phyloP scores from a whole-genome alignment of 495 filamentous ascomycete species.

The Cetradonia linearis region DNA sequence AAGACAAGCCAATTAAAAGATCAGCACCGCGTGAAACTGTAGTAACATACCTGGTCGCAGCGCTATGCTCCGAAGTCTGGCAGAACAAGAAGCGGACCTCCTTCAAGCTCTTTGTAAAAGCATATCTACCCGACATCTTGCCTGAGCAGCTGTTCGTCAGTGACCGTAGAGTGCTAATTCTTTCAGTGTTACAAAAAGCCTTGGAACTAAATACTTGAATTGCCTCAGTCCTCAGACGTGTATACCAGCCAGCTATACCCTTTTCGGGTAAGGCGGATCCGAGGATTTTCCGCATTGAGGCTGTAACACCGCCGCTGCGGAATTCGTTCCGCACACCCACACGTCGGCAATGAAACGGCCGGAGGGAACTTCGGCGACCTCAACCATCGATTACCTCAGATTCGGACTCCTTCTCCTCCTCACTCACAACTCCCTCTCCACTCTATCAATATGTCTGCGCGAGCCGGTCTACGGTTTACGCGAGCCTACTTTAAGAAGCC shows the following conservation, averaged over 20 bases:
- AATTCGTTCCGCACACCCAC: too few relatives aligned
- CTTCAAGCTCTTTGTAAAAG: constrained; percentile 76
- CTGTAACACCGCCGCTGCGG: too few relatives aligned
- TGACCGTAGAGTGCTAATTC: too few relatives aligned
- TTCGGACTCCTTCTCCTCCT: background rate
- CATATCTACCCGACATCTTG: constrained; percentile 86
- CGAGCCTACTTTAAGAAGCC: constrained; percentile 34
- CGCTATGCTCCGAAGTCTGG: constrained; percentile 81
- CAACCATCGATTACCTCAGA: constrained; percentile 4
- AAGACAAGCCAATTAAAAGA: background rate
- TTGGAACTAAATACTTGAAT: too few relatives aligned
- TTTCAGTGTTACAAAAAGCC: too few relatives aligned
- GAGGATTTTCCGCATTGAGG: too few relatives aligned
- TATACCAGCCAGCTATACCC: too few relatives aligned
- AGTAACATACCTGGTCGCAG: constrained; percentile 58
- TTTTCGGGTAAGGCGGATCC: too few relatives aligned
- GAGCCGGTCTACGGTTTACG: constrained; percentile 43
- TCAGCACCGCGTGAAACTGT: too few relatives aligned
- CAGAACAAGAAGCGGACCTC: constrained; percentile 96
- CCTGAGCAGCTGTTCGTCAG: too few relatives aligned
- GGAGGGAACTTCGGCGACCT: constrained; percentile 6
- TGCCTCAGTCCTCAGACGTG: too few relatives aligned
- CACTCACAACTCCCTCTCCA: background rate
- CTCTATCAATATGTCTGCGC: constrained; percentile 32
- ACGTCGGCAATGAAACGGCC: too few relatives aligned